Evolutionary conservation across 2,329 filamentous ascomycete genomes (phyloP).

Genomic region (Fusarium succisae): DNA sequence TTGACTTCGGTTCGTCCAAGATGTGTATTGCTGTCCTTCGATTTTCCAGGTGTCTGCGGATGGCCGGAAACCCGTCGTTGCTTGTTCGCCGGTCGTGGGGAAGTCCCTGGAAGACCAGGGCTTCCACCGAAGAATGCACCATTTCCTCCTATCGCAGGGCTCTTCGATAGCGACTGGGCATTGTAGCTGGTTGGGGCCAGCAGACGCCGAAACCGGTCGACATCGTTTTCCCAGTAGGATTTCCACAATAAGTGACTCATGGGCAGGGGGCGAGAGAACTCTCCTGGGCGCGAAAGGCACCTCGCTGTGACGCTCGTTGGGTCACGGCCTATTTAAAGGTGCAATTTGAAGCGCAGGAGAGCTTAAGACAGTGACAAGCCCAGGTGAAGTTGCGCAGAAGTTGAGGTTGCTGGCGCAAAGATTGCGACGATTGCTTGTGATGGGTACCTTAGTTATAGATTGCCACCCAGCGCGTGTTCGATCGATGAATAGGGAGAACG

Average conservation of each 20-base stretch:
- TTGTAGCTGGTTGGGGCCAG: conserved; percentile 76
- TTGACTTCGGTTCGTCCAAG: conserved; percentile 78
- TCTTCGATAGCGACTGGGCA: conserved; percentile 64
- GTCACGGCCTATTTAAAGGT: conserved; percentile 95
- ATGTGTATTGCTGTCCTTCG: conserved; percentile 55
- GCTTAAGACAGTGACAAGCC: conserved; percentile 16
- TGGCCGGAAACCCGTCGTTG: conserved; percentile 63
- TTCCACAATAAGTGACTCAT: conserved; percentile 99
- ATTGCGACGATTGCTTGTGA: conserved; percentile 23
- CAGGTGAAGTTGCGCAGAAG: neutral
- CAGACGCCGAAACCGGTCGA: conserved; percentile 91
- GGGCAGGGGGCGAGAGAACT: conserved; percentile 52
- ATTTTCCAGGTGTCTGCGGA: conserved; percentile 53
- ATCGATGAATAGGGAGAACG: conserved; percentile 10
- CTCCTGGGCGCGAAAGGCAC: conserved; percentile 68
- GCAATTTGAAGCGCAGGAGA: conserved; percentile 53
- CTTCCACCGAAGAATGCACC: conserved; percentile 49
- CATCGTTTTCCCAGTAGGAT: conserved; percentile 96
- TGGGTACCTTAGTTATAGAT: conserved; percentile 20
- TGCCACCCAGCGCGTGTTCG: conserved; percentile 36
- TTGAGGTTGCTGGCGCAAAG: conserved; percentile 10
- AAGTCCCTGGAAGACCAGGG: conserved; percentile 55
- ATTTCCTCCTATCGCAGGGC: conserved; percentile 55
- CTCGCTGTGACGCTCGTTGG: conserved; percentile 87
- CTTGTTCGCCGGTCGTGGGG: conserved; percentile 61